Evolutionary conservation across 208 protist genomes (phyloP).

Genomic region (Trypanosoma brucei): DNA sequence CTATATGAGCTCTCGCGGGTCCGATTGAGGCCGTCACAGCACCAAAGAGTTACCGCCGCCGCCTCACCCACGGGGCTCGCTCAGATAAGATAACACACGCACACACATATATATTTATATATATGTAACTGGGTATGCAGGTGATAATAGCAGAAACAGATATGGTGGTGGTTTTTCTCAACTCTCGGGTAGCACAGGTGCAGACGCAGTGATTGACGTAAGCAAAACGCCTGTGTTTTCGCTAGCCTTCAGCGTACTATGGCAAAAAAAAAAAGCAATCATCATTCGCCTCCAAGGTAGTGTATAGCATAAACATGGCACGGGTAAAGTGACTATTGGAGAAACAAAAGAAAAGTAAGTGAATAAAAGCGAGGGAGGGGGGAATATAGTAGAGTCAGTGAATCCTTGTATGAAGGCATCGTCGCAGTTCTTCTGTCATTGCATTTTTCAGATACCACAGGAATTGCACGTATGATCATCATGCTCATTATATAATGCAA

Average conservation of each 20-base stretch:
- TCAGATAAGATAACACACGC: background rate
- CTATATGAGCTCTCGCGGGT: slow-evolving; percentile 6
- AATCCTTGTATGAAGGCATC: slow-evolving; percentile 24
- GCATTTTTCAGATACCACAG: slow-evolving; percentile 73
- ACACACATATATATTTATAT: no score
- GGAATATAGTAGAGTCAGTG: slow-evolving; percentile 3
- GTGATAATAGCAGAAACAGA: background rate
- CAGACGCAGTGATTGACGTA: slow-evolving; percentile 17
- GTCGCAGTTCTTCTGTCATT: slow-evolving; percentile 47
- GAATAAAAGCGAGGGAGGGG: background rate
- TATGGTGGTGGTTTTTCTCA: background rate
- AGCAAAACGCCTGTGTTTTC: slow-evolving; percentile 25
- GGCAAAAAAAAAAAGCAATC: background rate
- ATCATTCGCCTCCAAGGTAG: no score
- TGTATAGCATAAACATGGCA: no score
- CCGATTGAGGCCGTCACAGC: slow-evolving; percentile 13
- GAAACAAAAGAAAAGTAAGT: no score
- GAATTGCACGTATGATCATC: slow-evolving; percentile 54
- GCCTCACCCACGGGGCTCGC: slow-evolving; percentile 17
- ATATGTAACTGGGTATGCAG: no score
- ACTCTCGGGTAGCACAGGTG: slow-evolving; percentile 21
- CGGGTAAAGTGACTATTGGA: no score
- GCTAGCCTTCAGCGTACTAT: slow-evolving; percentile 4
- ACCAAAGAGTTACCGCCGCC: slow-evolving; percentile 9
- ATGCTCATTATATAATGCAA: background rate